phyloP scores from a whole-genome alignment of 2,329 filamentous ascomycete genomes.

The Stemphylium vesicarium region DNA sequence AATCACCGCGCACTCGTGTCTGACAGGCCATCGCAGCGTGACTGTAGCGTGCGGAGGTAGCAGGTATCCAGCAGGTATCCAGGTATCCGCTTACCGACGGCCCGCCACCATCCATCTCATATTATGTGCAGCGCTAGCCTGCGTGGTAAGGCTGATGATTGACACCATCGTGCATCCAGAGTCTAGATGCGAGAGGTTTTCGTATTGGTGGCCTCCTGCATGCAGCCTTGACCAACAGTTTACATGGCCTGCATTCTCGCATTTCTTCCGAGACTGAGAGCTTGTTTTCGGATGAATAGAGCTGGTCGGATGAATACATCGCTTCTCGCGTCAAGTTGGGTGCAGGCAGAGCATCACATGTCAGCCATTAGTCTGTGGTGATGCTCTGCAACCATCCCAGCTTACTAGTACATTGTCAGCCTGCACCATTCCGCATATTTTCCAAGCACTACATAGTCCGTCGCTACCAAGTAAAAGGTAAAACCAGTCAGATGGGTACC shows the following conservation, averaged over 20 bases:
- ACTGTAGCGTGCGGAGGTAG: conserved; percentile 8
- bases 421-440: not conserved
- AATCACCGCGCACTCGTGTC: conserved; percentile 12
- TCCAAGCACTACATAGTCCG: not conserved
- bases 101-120: conserved; percentile 21
- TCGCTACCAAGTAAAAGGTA: not conserved
- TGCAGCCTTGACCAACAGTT: conserved; percentile 15
- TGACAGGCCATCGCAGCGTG: conserved; percentile 12
- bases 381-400: not conserved
- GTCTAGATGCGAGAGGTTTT: not conserved
- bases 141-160: too few species aligned
- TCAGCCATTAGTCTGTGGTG: not conserved
- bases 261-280: too few species aligned
- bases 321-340: too few species aligned
- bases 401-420: not conserved
- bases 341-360: not conserved
- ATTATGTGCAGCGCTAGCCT: too few species aligned
- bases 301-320: too few species aligned
- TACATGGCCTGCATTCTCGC: not conserved
- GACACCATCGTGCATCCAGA: not conserved
- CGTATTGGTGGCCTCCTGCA: not conserved
- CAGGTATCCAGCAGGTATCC: conserved; percentile 7
- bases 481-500: not conserved
- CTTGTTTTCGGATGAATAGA: too few species aligned
- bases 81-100: conserved; percentile 28